Evolutionary conservation across 1,139 yeast species (phyloP), one percentile per base, ranked within the genome.

Genomic region (Candida dubliniensis): DNA sequence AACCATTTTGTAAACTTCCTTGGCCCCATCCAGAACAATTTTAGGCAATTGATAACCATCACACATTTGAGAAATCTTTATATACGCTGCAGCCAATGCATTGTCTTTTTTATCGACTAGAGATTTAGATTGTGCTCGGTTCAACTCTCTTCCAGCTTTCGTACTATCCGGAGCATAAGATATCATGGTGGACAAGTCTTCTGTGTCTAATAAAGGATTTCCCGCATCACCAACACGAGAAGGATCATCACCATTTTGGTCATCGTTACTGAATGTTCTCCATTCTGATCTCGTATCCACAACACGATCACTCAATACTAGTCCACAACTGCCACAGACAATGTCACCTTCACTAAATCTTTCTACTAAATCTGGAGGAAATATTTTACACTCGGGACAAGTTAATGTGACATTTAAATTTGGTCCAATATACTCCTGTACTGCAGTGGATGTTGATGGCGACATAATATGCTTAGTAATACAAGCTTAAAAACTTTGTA

Each of bases 211-310:
- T 49, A 91, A 70, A 11, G 98, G 97, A 61, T 91, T 91, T n/a
- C 95, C 86, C 2, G 98, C 98, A 60, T 91, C 98, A 64, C 99
- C 99, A 52, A 93, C 99, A 87, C 99, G 98, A 56, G 95, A 85
- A 3, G 99, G 99, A 64, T 93, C 99, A 61, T 90, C 98, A 56
- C 96, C 96, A 54, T 93, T 95, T 66, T 91, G 98, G 63, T 93
- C 99, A 64, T 93, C 99, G 63, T 93, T 93, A 51, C 87, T 82
- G 66, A 93, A 93, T 2, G 99, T 93, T 74, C 99, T 87, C 99
- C 99, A 93, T 73, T 93, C 99, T 1, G 96, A 88, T 55, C 99
- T 76, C 5, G 96, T 91, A 61, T 93, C 99, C 30, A 93, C 96
- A 43, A 93, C 86, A 52, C 95, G 76, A 62, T 90, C 96, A 55